Base-by-base conservation (phyloP, 2,329 filamentous ascomycete genomes). In the Trichoderma guizhouense region DNA sequence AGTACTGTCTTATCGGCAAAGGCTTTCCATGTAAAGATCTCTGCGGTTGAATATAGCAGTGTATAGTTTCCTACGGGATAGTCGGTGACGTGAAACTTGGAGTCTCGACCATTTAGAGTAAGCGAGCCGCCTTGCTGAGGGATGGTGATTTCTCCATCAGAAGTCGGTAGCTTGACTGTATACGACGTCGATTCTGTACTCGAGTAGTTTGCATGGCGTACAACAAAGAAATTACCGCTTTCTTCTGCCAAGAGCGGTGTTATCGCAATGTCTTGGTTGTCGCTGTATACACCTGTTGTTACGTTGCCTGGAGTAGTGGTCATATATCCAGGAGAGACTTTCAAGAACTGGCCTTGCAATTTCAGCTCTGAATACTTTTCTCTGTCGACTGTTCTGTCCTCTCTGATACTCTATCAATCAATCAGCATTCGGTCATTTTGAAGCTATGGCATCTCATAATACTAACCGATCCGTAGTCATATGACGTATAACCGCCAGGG, bases 351-450 rank as follows among this genome's bases (percentile, higher is more conserved):
- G 30, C 88, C 92, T 74, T 93, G 83, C 1, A 95, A 86, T 77
- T 95, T 96, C 30, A 93, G 84, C 79, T 96, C 92, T 55, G 89
- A 91, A 79, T 94, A 95, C 79, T 95, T 95, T 78, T 94, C 92
- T 2, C 92, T 87, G 32, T 85, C 82, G 3, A 95, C 83, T 1
- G 86, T 86, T 28, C 93, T 86, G 55, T 92, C 89, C 77, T 96
- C 93, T 1, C 86, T 85, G 67, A 95, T 93, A 58, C 74, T 73
- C 7, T 79, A 43, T 11, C 6, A 85, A 8, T 6, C 5, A 51
- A 32, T 71, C n/a, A 60, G 83, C 21, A 32, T 32, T 32, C 28
- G 55, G 5, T 15, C 28, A 11, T n/a, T 15, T 21, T 18, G 21
- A 32, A 28, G 32, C 11, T 15, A 69, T 3, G 7, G 15, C 8